Percentiles rank a stretch among this genome's conserved stretches.
These are phyloP conservation scores for Corynascus novoguineensis DNA, from an alignment of 495 filamentous ascomycete genomes.

Conservation along the genomic window DNA sequence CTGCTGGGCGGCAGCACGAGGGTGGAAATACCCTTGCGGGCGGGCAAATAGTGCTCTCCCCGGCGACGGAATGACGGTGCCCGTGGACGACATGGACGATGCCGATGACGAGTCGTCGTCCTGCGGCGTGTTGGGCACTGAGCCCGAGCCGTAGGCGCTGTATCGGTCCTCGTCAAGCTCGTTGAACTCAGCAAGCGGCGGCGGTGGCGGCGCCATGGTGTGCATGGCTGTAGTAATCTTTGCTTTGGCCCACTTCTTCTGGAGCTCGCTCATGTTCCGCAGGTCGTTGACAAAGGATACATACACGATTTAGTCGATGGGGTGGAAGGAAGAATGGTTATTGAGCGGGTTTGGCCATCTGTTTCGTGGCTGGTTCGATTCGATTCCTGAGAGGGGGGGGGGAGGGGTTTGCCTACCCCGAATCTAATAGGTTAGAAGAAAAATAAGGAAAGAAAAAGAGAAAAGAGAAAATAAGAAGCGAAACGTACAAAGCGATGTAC, in stretches of 20 bases:
- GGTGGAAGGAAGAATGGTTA: not conserved
- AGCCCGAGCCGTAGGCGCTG: slow-evolving; percentile 28
- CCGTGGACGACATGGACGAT: slow-evolving; percentile 79
- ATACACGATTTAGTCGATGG: too few relatives aligned
- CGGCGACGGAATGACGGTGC: slow-evolving; percentile 77
- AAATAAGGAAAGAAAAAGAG: too few relatives aligned
- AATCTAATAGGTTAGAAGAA: too few relatives aligned
- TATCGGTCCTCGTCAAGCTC: slow-evolving; percentile 51
- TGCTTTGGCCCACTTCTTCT: slow-evolving; percentile 75
- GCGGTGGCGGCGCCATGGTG: slow-evolving; percentile 8
- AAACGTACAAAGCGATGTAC: not conserved
- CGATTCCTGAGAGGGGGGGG: too few relatives aligned
- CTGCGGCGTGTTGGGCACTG: slow-evolving; percentile 36
- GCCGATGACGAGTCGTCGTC: slow-evolving; percentile 72
- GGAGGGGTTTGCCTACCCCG: too few relatives aligned
- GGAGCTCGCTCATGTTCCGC: slow-evolving; percentile 72
- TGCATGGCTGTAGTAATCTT: slow-evolving; percentile 49
- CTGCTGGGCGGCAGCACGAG: too few relatives aligned
- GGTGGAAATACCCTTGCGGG: slow-evolving; percentile 43
- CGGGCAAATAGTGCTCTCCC: slow-evolving; percentile 67
- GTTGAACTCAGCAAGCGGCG: slow-evolving; percentile 40
- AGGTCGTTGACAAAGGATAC: not conserved
- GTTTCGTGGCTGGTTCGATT: too few relatives aligned
- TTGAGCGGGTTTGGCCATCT: not conserved
- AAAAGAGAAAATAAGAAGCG: not conserved